A percentile compares a stretch with the other conserved stretches of the same genome.
These are phyloP conservation scores for Tolypocladium tundrense DNA, from an alignment of 2,329 filamentous ascomycete genomes.

Conservation along the genomic window DNA sequence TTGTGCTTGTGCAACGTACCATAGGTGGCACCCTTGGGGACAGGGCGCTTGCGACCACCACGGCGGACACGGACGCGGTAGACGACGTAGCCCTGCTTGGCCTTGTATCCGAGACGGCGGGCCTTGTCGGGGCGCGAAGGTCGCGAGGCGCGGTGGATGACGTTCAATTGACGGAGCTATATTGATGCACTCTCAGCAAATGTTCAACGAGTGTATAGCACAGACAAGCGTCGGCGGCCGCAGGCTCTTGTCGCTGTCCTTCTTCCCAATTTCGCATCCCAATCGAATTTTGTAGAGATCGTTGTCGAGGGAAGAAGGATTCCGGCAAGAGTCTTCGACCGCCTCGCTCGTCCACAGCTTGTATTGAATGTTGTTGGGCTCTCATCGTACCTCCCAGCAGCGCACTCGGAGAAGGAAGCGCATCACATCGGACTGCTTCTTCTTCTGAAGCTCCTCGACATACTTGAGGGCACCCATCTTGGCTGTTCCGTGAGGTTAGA, in stretches of 20 bases:
- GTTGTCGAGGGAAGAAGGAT: constrained; percentile 6
- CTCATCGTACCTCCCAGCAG: constrained; percentile 96
- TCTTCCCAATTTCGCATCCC: neutral
- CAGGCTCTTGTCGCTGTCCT: neutral
- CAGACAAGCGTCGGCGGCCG: constrained; percentile 14
- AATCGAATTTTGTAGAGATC: neutral
- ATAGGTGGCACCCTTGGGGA: constrained; percentile 96
- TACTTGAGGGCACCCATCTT: constrained; percentile 99
- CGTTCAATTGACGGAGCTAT: constrained; percentile 99
- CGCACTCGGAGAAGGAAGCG: constrained; percentile 99
- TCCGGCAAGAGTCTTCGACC: constrained; percentile 1
- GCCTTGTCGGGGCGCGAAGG: constrained; percentile 99
- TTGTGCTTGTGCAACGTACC: constrained; percentile 47
- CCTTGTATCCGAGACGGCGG: constrained; percentile 99
- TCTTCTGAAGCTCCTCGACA: constrained; percentile 99
- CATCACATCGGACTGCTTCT: constrained; percentile 99
- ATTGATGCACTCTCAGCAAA: constrained; percentile 99
- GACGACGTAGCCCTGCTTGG: constrained; percentile 99
- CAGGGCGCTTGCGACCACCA: constrained; percentile 97
- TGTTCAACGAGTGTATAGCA: constrained; percentile 99
- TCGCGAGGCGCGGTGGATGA: constrained; percentile 97
- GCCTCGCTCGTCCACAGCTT: constrained; percentile 22
- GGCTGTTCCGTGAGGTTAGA: constrained; percentile 24
- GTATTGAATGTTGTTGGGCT: constrained; percentile 22
- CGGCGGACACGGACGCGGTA: constrained; percentile 98